phyloP scores from a whole-genome alignment of 768 basidiomycete species.

The Myochromella boudieri region DNA sequence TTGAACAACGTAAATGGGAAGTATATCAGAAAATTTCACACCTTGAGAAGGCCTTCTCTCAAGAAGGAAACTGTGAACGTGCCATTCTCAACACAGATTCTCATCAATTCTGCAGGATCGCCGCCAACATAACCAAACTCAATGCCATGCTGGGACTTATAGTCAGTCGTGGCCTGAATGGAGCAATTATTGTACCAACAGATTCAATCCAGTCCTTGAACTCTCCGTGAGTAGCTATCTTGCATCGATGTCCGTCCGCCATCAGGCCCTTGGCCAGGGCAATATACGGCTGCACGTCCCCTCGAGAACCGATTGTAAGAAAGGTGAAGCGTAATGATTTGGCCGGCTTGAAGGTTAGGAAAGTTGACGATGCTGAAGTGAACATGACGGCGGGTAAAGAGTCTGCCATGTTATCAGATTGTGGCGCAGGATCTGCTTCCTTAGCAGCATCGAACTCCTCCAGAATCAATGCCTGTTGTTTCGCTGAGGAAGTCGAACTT shows the following conservation, averaged over 20 bases:
- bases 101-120: constrained; percentile 96
- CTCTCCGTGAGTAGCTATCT: constrained; percentile 94
- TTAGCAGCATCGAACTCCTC: constrained; percentile 74
- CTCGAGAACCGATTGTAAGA: constrained; percentile 93
- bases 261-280: constrained; percentile 90
- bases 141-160: constrained; percentile 75
- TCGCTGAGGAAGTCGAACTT: constrained; percentile 44
- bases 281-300: constrained; percentile 98
- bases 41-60: constrained; percentile 88
- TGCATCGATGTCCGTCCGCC: constrained; percentile 84
- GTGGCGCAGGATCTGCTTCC: constrained; percentile 41
- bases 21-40: constrained; percentile 24
- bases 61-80: constrained; percentile 95
- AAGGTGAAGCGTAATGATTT: constrained; percentile 88
- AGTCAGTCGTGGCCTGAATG: constrained; percentile 6
- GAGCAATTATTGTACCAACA: constrained; percentile 46
- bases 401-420: constrained; percentile 60
- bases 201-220: constrained; percentile 95
- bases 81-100: constrained; percentile 97
- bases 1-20: constrained; percentile 5
- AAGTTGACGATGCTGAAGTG: constrained; percentile 92
- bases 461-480: constrained; percentile 74
- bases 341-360: constrained; percentile 93
- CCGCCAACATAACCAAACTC: constrained; percentile 94
- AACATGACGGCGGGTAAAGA: constrained; percentile 93